These are phyloP conservation scores for Heliosperma pusillum DNA, from an alignment of 148 eudicot genomes.

Conservation along the genomic window DNA sequence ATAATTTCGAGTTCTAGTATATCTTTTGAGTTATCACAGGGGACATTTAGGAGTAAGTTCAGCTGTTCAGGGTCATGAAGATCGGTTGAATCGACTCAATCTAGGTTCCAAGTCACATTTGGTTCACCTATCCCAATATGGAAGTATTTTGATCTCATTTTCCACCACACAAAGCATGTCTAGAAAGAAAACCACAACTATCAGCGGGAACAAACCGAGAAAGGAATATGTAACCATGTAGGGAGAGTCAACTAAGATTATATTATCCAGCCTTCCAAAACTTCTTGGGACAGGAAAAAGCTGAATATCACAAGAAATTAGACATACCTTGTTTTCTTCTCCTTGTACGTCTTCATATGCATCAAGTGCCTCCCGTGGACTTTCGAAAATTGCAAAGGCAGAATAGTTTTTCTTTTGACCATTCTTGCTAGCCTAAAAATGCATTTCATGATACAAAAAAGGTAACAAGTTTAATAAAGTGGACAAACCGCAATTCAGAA, in stretches of 20 bases:
- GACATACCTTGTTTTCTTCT: constrained; percentile 42
- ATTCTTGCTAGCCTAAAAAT: constrained; percentile 46
- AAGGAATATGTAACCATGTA: not conserved
- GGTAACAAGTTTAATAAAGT: not conserved
- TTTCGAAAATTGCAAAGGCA: constrained; percentile 47
- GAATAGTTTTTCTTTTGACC: constrained; percentile 46
- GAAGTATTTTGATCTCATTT: too few species aligned
- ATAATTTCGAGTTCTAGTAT: not conserved
- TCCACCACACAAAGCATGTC: too few species aligned
- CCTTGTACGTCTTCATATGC: constrained; percentile 56
- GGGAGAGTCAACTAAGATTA: not conserved
- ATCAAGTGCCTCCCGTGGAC: constrained; percentile 50
- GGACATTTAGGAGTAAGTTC: not conserved
- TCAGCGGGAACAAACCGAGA: too few species aligned
- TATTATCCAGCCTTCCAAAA: not conserved
- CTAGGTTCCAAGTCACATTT: too few species aligned
- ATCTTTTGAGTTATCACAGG: not conserved
- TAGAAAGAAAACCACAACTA: too few species aligned
- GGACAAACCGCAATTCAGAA: not conserved
- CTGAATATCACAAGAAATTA: not conserved
- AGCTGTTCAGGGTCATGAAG: not conserved
- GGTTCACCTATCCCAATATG: too few species aligned
- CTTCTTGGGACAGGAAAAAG: not conserved
- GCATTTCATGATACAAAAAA: constrained; percentile 14
- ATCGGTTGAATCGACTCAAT: too few species aligned